Percentiles rank a stretch among this genome's conserved stretches.
These are phyloP conservation scores for Pythium brassicae DNA, from an alignment of 352 stramenopile genomes.

Conservation along the genomic window DNA sequence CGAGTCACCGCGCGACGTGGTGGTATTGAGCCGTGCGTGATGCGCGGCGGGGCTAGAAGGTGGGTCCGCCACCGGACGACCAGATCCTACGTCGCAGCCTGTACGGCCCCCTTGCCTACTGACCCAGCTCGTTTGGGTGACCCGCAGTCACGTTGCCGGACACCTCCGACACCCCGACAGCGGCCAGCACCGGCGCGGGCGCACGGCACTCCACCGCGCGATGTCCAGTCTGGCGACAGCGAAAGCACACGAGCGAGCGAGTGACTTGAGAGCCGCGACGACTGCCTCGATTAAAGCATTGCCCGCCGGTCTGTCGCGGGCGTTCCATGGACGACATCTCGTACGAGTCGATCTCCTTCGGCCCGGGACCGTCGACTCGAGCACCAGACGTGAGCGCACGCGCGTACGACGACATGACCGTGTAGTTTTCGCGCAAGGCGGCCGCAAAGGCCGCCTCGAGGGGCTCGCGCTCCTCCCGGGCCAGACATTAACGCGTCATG, in stretches of 20 bases:
- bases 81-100: background rate
- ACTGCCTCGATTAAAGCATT: no score
- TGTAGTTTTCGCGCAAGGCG: constrained; percentile 16
- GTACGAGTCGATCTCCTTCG: constrained; percentile 14
- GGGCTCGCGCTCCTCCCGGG: constrained; percentile 1
- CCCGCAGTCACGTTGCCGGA: no score
- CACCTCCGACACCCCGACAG: no score
- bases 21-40: no score
- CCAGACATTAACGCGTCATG: constrained; percentile 5
- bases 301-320: no score
- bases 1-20: no score
- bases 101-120: background rate
- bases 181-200: no score
- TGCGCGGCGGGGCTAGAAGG: no score
- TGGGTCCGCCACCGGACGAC: background rate
- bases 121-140: background rate
- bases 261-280: no score
- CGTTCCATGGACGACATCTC: background rate
- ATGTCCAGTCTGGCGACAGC: background rate
- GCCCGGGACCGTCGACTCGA: background rate
- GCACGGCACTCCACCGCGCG: no score
- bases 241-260: no score
- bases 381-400: no score
- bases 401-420: constrained; percentile 7
- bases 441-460: constrained; percentile 8